Conservation (phyloP, 176 grass and related monocot species). For the Carex pumila region DNA sequence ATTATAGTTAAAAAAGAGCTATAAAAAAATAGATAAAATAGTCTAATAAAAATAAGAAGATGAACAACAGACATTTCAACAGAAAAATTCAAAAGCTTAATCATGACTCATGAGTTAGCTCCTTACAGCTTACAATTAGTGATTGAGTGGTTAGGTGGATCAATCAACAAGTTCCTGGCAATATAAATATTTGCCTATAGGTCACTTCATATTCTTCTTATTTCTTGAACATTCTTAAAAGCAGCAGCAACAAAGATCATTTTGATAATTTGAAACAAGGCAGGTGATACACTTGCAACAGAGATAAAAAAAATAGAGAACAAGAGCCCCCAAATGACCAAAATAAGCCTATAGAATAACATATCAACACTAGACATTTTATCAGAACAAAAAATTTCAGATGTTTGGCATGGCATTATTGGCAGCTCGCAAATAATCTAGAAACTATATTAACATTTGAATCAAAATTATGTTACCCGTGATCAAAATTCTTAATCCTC, state of each 20-base stretch:
- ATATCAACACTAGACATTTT: background rate
- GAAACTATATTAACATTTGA: constrained; percentile 19
- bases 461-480: constrained; percentile 6
- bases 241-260: background rate
- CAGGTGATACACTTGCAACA: background rate
- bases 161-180: background rate
- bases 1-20: background rate
- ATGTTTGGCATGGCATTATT: background rate
- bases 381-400: background rate
- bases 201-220: background rate
- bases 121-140: background rate
- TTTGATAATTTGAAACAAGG: background rate
- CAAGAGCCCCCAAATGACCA: background rate
- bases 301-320: background rate
- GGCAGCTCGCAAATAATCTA: background rate
- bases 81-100: constrained; percentile 7
- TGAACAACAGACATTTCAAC: background rate
- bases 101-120: background rate
- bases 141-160: background rate
- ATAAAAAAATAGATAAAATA: background rate
- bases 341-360: background rate
- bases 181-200: background rate
- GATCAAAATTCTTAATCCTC: constrained; percentile 6
- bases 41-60: background rate
- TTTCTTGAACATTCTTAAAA: background rate